phyloP scores from a whole-genome alignment of 352 stramenopile species.

The Pythium vanterpoolii region DNA sequence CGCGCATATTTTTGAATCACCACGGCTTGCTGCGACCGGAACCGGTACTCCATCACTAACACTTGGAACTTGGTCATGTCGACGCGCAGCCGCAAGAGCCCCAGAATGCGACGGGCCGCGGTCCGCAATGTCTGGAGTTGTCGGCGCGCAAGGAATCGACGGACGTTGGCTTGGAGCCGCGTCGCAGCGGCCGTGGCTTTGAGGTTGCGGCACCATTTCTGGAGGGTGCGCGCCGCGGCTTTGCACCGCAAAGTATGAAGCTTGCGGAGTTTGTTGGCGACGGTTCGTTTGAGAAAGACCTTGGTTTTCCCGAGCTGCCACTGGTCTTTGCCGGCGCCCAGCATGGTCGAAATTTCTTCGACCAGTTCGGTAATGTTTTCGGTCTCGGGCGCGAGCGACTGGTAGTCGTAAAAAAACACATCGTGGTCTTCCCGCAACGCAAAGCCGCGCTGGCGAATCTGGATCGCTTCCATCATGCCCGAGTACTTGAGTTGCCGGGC shows the following conservation, averaged over 20 bases:
- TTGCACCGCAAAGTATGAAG: conserved; percentile 81
- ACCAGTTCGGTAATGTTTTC: conserved; percentile 85
- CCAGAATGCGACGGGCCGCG: conserved; percentile 61
- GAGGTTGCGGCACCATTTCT: conserved; percentile 81
- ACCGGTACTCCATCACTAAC: conserved; percentile 47
- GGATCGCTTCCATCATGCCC: conserved; percentile 90
- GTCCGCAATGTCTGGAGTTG: conserved; percentile 46
- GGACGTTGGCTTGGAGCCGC: conserved; percentile 68
- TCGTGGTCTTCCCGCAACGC: conserved; percentile 86
- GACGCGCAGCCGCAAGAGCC: conserved; percentile 55
- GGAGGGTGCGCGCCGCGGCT: conserved; percentile 72
- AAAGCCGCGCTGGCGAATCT: conserved; percentile 88
- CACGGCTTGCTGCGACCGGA: conserved; percentile 47
- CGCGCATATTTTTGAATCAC: conserved; percentile 74
- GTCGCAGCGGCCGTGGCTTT: conserved; percentile 52
- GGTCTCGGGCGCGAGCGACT: conserved; percentile 76
- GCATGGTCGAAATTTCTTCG: conserved; percentile 79
- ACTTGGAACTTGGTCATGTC: conserved; percentile 58
- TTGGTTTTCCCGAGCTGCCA: conserved; percentile 89
- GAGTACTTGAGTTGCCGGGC: conserved; percentile 89
- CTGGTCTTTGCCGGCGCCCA: conserved; percentile 84
- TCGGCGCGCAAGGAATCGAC: conserved; percentile 64
- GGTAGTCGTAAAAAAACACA: conserved; percentile 90
- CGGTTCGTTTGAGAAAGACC: conserved; percentile 78
- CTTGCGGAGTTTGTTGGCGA: conserved; percentile 82